Evolutionary conservation across 805 yeast species (phyloP), one percentile per base, ranked within the genome.

Genomic region (Starmerella bacillaris): DNA sequence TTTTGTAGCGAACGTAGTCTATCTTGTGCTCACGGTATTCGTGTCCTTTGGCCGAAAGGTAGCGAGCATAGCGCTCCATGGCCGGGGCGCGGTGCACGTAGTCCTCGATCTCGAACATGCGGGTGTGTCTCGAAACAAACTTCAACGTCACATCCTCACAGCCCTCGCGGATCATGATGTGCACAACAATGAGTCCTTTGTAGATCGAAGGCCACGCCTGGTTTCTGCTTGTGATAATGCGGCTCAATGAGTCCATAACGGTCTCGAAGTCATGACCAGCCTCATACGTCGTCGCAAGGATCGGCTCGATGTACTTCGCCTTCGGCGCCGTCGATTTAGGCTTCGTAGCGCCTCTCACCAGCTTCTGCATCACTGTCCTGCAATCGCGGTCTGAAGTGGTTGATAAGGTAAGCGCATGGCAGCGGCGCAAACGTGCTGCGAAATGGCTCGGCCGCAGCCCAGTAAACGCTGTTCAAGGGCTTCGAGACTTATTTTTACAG

Each of bases 231-330:
- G 68, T 70, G 30, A 83, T 62, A 34, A 94, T 61, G 14, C 53
- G 49, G 21, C 63, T 63, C 37, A 86, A 58, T 1, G 78, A 63
- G 33, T 65, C 61, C 72, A 84, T 72, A 24, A 84, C 74, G 16
- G 73, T 69, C 39, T 63, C 62, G 48, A 86, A 73, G 44, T 78
- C 68, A 15, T 67, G 72, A 42, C 73, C 66, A 40, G 60, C 65
- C 34, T 64, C 62, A 33, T 67, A 64, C 2, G 83, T 76, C 20
- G 77, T 64, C 64, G 72, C 65, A 21, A 89, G 63, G 35, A 89
- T 80, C 1, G 96, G 96, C 59, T 86, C 96, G 35, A 89, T 72
- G 53, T 89, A 89, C 55, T 89, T 89, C 26, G 92, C 77, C 58
- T 89, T 89, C 5, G 98, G 98, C n/a, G 96, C 94, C 8, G 96